Percentiles rank a stretch among this genome's conserved stretches.
Conservation (phyloP, 495 filamentous ascomycete genomes). For the Patellaria atrata region DNA sequence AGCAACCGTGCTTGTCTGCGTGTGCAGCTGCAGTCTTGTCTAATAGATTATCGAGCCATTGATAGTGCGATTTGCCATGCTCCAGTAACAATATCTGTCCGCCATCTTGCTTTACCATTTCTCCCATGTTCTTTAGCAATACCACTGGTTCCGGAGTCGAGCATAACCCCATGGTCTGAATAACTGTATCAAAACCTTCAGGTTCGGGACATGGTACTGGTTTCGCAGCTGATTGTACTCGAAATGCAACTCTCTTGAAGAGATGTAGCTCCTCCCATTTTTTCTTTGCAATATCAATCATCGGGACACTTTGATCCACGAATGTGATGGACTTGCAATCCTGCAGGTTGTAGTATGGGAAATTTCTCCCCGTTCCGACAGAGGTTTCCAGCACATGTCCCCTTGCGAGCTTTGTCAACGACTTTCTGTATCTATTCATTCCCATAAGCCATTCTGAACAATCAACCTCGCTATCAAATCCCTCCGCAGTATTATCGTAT, state of each 20-base stretch:
- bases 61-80: constrained; percentile 69
- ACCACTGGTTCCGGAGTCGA: constrained; percentile 60
- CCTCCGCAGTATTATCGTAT: constrained; percentile 23
- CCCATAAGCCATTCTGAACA: constrained; percentile 21
- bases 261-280: constrained; percentile 42
- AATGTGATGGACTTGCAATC: constrained; percentile 39
- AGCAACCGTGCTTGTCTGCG: constrained; percentile 79
- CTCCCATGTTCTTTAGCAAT: constrained; percentile 47
- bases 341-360: constrained; percentile 50
- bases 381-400: constrained; percentile 84
- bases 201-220: constrained; percentile 18
- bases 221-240: constrained; percentile 26
- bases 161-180: constrained; percentile 91
- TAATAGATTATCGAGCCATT: constrained; percentile 63
- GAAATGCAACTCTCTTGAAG: constrained; percentile 30
- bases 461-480: constrained; percentile 25
- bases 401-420: constrained; percentile 26
- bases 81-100: constrained; percentile 68
- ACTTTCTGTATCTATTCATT: constrained; percentile 13
- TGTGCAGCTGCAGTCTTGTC: constrained; percentile 66
- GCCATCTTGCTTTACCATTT: constrained; percentile 40
- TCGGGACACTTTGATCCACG: constrained; percentile 47
- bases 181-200: constrained; percentile 58
- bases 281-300: constrained; percentile 45
- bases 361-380: constrained; percentile 82